phyloP scores from a whole-genome alignment of 139 green algal genomes.

The Volvox africanus region DNA sequence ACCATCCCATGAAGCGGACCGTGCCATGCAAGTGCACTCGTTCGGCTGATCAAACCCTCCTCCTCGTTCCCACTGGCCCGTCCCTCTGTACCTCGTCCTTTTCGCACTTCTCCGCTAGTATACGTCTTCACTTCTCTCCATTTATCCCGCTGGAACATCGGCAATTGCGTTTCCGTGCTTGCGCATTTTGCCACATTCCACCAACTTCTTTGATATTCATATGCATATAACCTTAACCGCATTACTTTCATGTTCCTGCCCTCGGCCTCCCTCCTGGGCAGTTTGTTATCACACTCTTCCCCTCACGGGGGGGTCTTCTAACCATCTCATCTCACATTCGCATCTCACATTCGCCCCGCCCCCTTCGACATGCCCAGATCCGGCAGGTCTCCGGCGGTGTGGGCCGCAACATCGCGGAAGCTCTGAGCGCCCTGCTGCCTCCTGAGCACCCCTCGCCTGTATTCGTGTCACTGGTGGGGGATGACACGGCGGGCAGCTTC shows the following conservation, averaged over 20 bases:
- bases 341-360: background rate
- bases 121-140: background rate
- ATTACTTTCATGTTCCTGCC: background rate
- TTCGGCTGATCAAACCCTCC: too few species aligned
- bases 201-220: background rate
- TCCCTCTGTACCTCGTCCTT: too few species aligned
- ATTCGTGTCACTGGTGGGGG: slow-evolving; percentile 35
- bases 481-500: slow-evolving; percentile 10
- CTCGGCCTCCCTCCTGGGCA: background rate
- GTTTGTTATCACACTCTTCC: too few species aligned
- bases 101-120: too few species aligned
- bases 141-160: background rate
- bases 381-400: slow-evolving; percentile 71
- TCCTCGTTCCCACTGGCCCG: too few species aligned
- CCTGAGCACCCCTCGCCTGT: background rate
- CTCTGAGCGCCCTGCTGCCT: slow-evolving; percentile 45
- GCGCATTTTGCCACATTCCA: background rate
- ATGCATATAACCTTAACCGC: background rate
- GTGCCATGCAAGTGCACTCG: too few species aligned
- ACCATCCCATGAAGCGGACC: too few species aligned
- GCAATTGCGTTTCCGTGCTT: background rate
- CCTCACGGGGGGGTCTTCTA: too few species aligned
- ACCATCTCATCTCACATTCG: background rate
- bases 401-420: slow-evolving; percentile 74
- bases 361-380: slow-evolving; percentile 48